Conservation (phyloP, 257 asterid species). For the Asclepias syriaca region DNA sequence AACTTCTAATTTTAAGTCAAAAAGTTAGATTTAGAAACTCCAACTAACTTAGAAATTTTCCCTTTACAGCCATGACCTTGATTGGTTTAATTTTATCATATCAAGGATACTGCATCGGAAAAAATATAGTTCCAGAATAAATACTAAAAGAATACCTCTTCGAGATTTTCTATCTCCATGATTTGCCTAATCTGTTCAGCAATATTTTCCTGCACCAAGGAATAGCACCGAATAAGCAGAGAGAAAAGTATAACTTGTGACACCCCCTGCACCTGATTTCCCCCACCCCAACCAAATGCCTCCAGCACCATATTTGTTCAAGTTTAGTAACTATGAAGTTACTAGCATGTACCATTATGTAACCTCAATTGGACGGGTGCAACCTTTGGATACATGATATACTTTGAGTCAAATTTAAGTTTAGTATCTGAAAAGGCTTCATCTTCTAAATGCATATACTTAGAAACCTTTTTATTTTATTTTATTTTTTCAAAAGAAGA, state of each 20-base stretch:
- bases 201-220: conserved; percentile 65
- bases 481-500: not conserved
- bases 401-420: not conserved
- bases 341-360: not conserved
- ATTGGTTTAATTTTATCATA: not conserved
- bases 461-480: not conserved
- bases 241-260: not conserved
- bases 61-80: not conserved
- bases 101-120: not conserved
- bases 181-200: conserved; percentile 83
- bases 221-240: not conserved
- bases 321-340: not conserved
- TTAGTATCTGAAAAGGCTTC: not conserved
- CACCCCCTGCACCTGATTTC: not conserved
- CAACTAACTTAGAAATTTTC: not conserved
- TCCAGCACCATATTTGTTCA: not conserved
- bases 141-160: conserved; percentile 54
- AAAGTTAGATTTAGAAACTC: not conserved
- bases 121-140: not conserved
- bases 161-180: conserved; percentile 93
- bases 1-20: not conserved
- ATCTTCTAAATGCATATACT: not conserved
- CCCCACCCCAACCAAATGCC: not conserved
- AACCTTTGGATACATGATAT: no score
- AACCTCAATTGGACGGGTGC: not conserved